Evolutionary conservation across 2,329 filamentous ascomycete species (phyloP), one percentile per base, ranked within the genome.

Genomic region (Xylariomycetidae sp.): DNA sequence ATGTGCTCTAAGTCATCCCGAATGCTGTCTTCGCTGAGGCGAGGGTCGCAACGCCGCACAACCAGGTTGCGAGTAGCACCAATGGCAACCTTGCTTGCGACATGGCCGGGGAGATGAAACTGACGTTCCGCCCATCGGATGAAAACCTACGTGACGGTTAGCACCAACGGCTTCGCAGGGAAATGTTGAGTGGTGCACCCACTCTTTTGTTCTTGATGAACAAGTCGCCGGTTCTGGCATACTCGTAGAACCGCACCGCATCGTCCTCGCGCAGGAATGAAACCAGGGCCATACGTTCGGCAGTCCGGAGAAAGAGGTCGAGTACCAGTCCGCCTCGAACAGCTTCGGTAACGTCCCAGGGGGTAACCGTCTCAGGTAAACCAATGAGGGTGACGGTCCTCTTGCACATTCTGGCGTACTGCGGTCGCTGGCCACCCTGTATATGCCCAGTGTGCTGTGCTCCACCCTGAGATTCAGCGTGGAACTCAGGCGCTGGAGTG

Each of bases 1-100:
- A 93, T 90, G 53, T 93, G 86, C 16, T 88, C 81, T 23, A 92
- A 68, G 47, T 93, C 83, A 4, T 79, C 70, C 9, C 82, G 76
- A 42, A 93, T 76, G 12, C 61, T 59, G 6, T 73, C 61, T 44
- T 79, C 79, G 0, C 78, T 86, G 44, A 84, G 63, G 33, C 63
- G 70, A 33, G 62, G 62, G 46, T 66, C 66, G 44, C 73, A 74
- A 8, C 71, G 70, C 37, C 73, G 72, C 25, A 93, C 72, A 14
- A 89, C 61, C 23, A 93, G 57, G 48, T 90, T 92, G 39, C 86
- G 77, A 25, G 77, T 83, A 10, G 82, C 82, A 10, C 85, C 84
- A 29, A 58, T 64, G 24, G 59, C 58, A 34, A 89, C 70, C 52
- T 82, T 84, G 54, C 71, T 66, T 15, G 72, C 69, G 32, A 88